These are phyloP conservation scores for Kregervanrija delftensis DNA, from an alignment of 805 yeast genomes.

Conservation along the genomic window DNA sequence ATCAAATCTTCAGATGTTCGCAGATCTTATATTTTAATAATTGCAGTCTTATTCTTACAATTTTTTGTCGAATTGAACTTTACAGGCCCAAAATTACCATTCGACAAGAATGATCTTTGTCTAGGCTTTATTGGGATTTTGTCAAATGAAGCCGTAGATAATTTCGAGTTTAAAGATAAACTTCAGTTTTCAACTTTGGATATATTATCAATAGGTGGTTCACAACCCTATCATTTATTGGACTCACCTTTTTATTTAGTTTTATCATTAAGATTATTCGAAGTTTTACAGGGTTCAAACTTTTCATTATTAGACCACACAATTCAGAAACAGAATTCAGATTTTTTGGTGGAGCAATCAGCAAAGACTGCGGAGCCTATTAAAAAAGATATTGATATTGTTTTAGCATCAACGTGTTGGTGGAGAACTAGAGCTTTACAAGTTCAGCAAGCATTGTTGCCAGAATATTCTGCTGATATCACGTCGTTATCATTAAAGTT, in stretches of 20 bases:
- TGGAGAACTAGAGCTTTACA: conserved; percentile 71
- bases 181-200: conserved; percentile 7
- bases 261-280: conserved; percentile 38
- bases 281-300: conserved; percentile 27
- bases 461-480: conserved; percentile 46
- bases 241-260: conserved; percentile 42
- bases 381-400: conserved; percentile 22
- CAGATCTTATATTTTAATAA: conserved; percentile 23
- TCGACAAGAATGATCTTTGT: conserved; percentile 16
- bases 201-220: conserved; percentile 39
- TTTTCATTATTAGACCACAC: conserved; percentile 23
- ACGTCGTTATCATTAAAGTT: conserved; percentile 36
- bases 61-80: conserved; percentile 67
- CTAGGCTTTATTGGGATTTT: conserved; percentile 13
- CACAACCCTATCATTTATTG: conserved; percentile 57
- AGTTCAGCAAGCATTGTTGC: conserved; percentile 54
- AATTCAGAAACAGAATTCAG: conserved; percentile 15
- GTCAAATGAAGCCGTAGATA: conserved; percentile 12
- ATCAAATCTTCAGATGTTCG: conserved; percentile 1
- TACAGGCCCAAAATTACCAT: conserved; percentile 68
- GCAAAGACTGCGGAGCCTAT: conserved; percentile 9
- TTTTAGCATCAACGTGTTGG: conserved; percentile 52
- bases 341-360: conserved; percentile 13
- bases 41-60: conserved; percentile 59
- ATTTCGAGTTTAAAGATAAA: conserved; percentile 16